Base-by-base conservation (phyloP, 148 eudicot species). In the Polygonum maritimum region DNA sequence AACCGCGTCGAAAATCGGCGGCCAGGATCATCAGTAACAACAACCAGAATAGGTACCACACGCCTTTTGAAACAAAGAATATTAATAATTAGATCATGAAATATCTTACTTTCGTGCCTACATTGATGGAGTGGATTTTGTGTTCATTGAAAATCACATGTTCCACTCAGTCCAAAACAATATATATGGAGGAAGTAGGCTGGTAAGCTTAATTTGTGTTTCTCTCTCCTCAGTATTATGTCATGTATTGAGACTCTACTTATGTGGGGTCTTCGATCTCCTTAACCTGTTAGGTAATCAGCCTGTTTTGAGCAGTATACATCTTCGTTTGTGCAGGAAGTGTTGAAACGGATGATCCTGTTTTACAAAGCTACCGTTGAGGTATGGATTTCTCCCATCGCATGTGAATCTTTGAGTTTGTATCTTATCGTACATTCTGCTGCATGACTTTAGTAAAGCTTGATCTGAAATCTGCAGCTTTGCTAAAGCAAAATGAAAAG, bases 321-420 rank as follows among this genome's bases (percentile, higher is more conserved):
- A n/a, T n/a, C n/a, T n/a, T 72, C 21, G 3, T 54, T 62, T 62
- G 74, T 86, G 82, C 89, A 95, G 98, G 99, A 92, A 78, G 86
- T 92, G 79, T 74, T 95, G 73, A 92, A 87, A 82, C 97, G 99
- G 74, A 95, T 95, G 99, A 83, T 86, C 74, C 79, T 92, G 73
- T 92, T 95, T 76, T 95, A 98, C 85, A 95, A 95, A 88, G 98
- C 93, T 77, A 92, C 99, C 72, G 85, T 92, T 79, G 99, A 95
- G 99, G 99, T 95, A 95, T 80, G 57, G 70, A 36, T 9, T 48
- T 75, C 26, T 35, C n/a, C n/a, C n/a, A n/a, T n/a, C n/a, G n/a
- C 7, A 41, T 79, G 9, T 38, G 1, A 69, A 16, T 35, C 48
- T 58, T 76, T 76, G 38, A 70, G 73, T 31, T 54, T 7, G 15